Conservation (phyloP, 2,329 filamentous ascomycete species). For the Aspergillus ustus region DNA sequence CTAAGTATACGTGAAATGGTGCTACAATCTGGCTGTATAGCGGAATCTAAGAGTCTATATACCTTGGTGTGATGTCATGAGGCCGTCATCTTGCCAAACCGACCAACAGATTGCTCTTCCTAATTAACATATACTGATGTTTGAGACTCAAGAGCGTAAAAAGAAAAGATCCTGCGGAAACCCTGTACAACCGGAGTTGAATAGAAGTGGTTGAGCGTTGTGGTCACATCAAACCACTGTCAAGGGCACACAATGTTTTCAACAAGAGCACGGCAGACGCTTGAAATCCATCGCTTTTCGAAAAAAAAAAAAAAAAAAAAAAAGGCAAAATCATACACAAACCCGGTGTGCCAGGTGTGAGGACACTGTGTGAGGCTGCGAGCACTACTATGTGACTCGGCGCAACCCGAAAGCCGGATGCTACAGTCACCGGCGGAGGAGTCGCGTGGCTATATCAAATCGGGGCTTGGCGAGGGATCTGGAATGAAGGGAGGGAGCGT, state of each 20-base stretch:
- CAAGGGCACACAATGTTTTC: neutral
- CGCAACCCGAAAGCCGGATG: slow-evolving; percentile 3
- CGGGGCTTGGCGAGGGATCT: neutral
- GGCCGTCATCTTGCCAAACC: neutral
- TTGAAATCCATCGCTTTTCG: neutral
- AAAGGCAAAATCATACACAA: neutral
- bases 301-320: no score
- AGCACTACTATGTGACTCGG: neutral
- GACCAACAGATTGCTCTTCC: neutral
- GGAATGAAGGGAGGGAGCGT: neutral
- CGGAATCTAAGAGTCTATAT: neutral
- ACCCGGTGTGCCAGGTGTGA: neutral
- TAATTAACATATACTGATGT: neutral
- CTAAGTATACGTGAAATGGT: neutral
- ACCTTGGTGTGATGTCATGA: neutral
- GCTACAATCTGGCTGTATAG: neutral
- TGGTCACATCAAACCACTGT: neutral
- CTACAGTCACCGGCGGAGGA: slow-evolving; percentile 1
- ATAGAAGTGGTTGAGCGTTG: neutral
- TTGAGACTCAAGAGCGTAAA: neutral
- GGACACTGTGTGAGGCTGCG: slow-evolving; percentile 3
- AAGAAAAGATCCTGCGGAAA: neutral
- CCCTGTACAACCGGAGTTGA: neutral
- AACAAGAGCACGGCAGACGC: neutral
- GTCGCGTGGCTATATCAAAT: slow-evolving; percentile 1